phyloP scores from a whole-genome alignment of 495 filamentous ascomycete species.

The Apiosordaria backusii region DNA sequence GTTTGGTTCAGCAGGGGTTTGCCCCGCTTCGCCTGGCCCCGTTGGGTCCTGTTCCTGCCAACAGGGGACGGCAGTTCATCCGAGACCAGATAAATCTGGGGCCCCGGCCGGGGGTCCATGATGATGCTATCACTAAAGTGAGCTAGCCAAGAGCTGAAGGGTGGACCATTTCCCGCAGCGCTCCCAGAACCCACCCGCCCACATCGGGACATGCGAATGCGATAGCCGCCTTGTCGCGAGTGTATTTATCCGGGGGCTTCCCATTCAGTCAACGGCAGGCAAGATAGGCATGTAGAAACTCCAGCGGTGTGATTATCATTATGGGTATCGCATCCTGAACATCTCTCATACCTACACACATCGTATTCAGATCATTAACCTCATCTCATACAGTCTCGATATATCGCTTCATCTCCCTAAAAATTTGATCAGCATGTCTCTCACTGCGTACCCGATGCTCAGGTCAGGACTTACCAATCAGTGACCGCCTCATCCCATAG shows the following conservation, averaged over 20 bases:
- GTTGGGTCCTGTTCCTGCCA: neutral
- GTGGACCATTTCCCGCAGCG: neutral
- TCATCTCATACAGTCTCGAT: constrained; percentile 62
- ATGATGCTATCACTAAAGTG: neutral
- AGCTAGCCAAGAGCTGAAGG: neutral
- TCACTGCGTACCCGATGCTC: neutral
- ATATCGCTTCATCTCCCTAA: constrained; percentile 64
- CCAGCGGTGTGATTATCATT: neutral
- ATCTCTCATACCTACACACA: neutral
- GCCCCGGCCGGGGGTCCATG: neutral
- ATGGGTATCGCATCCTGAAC: constrained; percentile 2
- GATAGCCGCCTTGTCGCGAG: neutral
- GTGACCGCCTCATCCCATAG: constrained; percentile 95
- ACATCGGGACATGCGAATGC: neutral
- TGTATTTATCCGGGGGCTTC: neutral
- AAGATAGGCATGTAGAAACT: neutral
- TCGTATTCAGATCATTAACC: neutral
- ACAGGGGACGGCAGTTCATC: constrained; percentile 10
- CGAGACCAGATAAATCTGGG: neutral
- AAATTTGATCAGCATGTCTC: constrained; percentile 16
- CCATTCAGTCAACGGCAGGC: neutral
- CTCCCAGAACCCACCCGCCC: neutral
- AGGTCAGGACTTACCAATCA: constrained; percentile 63
- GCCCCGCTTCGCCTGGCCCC: neutral
- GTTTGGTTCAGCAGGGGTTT: neutral